These are phyloP conservation scores for Parachaetomium inaequale DNA, from an alignment of 495 filamentous ascomycete genomes.

Conservation along the genomic window DNA sequence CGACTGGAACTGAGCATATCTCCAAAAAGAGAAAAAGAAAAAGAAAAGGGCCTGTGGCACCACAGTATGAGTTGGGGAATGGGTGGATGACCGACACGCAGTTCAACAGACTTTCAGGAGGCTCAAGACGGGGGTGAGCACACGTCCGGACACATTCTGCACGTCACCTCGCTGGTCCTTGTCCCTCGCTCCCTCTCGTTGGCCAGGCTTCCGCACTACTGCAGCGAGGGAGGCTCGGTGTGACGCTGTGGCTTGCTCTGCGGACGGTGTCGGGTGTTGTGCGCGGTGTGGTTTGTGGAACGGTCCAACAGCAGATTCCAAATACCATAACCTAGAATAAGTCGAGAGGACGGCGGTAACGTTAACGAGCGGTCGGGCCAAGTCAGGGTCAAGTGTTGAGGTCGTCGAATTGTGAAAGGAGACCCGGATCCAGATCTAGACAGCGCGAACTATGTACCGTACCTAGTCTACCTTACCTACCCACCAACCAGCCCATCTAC, in stretches of 20 bases:
- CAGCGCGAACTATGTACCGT: conserved; percentile 10
- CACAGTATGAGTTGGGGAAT: no score
- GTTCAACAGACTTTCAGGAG: no score
- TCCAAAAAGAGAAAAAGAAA: no score
- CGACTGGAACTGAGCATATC: no score
- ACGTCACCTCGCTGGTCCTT: not conserved
- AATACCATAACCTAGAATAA: no score
- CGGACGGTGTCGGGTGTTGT: not conserved
- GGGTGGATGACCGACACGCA: no score
- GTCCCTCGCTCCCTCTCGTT: not conserved
- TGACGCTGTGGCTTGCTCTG: not conserved
- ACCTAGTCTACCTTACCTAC: no score
- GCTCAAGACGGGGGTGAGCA: no score
- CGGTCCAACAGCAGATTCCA: not conserved
- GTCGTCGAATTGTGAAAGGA: not conserved
- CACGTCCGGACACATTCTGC: not conserved
- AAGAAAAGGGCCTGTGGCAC: no score
- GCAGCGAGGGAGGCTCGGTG: not conserved
- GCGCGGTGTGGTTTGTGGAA: not conserved
- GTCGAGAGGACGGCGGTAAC: no score
- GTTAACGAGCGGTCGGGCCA: not conserved
- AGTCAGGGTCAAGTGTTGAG: not conserved
- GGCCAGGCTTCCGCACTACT: not conserved
- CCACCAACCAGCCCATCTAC: conserved; percentile 2
- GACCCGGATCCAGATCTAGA: not conserved